Base-by-base conservation (phyloP, 495 filamentous ascomycete genomes). In the Achaetomiella virescens region DNA sequence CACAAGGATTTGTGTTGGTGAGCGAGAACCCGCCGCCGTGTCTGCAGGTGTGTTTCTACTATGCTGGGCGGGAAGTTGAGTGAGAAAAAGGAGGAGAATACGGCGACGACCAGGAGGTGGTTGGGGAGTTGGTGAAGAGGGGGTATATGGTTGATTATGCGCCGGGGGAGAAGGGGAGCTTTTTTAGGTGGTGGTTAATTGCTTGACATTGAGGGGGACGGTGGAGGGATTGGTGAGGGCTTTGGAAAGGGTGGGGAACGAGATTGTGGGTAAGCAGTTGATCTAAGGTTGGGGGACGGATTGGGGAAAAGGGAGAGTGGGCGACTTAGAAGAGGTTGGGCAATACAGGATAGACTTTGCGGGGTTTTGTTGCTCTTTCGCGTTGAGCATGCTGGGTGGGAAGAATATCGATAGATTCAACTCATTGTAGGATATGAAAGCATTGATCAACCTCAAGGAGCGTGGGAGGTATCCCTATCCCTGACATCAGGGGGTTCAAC, bases 91-190 rank as follows among this genome's bases (percentile, higher is more conserved):
- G 80, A 80, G 58, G 76, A 79, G 50, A 91, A 90, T 67, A 86
- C 84, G 56, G 73, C 70, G 61, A 72, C 82, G n/a, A 96, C 91
- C 20, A 78, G 80, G 69, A 66, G 68, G 52, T 95, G 54, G 87
- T 82, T 12, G 71, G 73, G 60, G 74, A 71, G 52, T 75, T 97
- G 57, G 76, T 96, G 20, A 58, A 54, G 20, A 80, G 80, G 69
- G 93, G 92, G 3, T 97, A 91, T 69, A 96, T 97, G 91, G 78
- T 96, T 25, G 92, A 97, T 74, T 97, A 89, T 73, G 88, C 91
- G 52, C 89, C 89, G 0, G 87, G 85, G 21, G 78, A 82, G 58
- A 80, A 77, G 63, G 92, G 92, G 6, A 84, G 81, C 67, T 91
- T 97, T 64, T 90, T 97, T 70, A 77, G 92, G 91, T 88, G 15